phyloP scores from a whole-genome alignment of 371 early-diverging fungal genomes.

The Mortierella sp. region DNA sequence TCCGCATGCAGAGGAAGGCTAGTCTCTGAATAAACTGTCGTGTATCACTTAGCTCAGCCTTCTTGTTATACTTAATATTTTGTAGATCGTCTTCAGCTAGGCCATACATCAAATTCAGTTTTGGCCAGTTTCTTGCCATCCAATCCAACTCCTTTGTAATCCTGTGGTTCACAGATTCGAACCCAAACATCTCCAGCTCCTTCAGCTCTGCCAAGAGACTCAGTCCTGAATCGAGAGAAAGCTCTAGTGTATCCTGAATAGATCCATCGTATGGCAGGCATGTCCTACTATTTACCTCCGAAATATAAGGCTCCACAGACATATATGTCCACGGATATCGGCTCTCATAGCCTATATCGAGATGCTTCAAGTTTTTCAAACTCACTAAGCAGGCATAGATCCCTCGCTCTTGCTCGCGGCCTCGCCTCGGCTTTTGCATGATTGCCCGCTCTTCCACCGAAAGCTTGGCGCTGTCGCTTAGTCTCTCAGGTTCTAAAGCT shows the following conservation, averaged over 20 bases:
- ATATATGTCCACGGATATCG: not conserved
- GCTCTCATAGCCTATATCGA: slow-evolving; percentile 14
- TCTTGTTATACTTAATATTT: not conserved
- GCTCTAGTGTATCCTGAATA: not conserved
- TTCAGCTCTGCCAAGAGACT: not conserved
- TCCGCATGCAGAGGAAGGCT: too few species aligned
- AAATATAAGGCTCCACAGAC: not conserved
- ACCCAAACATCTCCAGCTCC: not conserved
- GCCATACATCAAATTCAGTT: not conserved
- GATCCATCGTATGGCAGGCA: not conserved
- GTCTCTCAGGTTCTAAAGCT: not conserved
- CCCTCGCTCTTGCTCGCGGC: slow-evolving; percentile 3
- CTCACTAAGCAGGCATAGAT: slow-evolving; percentile 12
- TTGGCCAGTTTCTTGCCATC: not conserved
- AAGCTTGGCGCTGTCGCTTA: not conserved
- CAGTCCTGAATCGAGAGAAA: not conserved
- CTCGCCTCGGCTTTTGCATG: not conserved
- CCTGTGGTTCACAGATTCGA: not conserved
- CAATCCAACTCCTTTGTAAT: not conserved
- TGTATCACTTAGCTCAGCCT: not conserved
- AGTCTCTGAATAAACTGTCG: not conserved
- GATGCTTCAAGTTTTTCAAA: slow-evolving; percentile 5
- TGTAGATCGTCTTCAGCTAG: not conserved
- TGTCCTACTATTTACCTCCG: not conserved
- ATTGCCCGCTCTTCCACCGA: not conserved